Evolutionary conservation across 116 monocot species (phyloP).

Genomic region (Dioscorea cayenensis): DNA sequence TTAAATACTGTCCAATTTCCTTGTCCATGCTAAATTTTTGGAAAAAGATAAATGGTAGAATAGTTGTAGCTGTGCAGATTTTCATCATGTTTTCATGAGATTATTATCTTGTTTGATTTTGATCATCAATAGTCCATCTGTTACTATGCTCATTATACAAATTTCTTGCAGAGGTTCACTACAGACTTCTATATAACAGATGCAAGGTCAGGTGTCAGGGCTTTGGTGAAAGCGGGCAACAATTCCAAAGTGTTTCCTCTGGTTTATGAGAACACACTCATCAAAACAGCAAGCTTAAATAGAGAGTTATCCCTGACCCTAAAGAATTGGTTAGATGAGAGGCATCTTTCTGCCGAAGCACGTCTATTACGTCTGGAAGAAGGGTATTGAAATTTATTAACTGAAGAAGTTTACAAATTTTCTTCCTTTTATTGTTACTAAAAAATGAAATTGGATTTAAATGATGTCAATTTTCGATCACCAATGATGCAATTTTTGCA

Average conservation of each 20-base stretch:
- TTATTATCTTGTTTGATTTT: background rate
- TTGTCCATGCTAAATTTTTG: background rate
- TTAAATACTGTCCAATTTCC: background rate
- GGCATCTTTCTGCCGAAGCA: slow-evolving; percentile 39
- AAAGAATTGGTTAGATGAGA: slow-evolving; percentile 69
- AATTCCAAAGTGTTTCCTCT: slow-evolving; percentile 64
- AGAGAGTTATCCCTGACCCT: slow-evolving; percentile 60
- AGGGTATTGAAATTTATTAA: slow-evolving; percentile 33
- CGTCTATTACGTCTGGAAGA: slow-evolving; percentile 48
- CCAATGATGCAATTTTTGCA: background rate
- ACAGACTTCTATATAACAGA: slow-evolving; percentile 83
- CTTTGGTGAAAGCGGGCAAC: slow-evolving; percentile 64
- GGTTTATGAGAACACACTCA: slow-evolving; percentile 42
- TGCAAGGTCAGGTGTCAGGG: slow-evolving; percentile 49
- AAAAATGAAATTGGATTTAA: background rate
- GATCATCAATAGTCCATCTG: no score
- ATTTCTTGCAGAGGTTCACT: slow-evolving; percentile 49
- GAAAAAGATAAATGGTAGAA: background rate
- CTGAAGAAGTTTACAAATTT: background rate
- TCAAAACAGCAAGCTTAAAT: slow-evolving; percentile 41
- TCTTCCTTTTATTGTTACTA: background rate
- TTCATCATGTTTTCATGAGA: background rate
- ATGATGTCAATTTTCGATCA: background rate
- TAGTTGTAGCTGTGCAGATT: background rate
- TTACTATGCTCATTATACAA: background rate